Percentiles rank a stretch among this genome's conserved stretches.
phyloP scores from a whole-genome alignment of 768 basidiomycete species.

The Chlorophyllum brunneum region DNA sequence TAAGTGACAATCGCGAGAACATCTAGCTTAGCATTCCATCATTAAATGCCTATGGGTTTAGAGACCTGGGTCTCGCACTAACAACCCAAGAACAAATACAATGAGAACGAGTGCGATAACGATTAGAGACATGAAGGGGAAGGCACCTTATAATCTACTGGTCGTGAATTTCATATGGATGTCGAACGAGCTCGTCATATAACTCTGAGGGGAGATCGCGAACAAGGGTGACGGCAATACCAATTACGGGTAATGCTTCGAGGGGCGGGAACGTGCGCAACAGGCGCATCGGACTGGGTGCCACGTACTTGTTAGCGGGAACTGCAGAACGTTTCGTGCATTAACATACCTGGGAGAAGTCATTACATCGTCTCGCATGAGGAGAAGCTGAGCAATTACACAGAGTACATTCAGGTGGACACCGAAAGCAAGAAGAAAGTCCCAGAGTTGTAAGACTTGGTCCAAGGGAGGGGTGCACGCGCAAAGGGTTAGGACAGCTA shows the following conservation, averaged over 20 bases:
- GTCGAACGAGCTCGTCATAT: conserved; percentile 85
- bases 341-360: conserved; percentile 68
- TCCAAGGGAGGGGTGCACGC: conserved; percentile 96
- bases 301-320: conserved; percentile 1
- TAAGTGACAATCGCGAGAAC: not conserved
- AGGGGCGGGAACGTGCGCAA: conserved; percentile 92
- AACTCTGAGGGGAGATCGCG: conserved; percentile 84
- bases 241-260: conserved; percentile 82
- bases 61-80: not conserved
- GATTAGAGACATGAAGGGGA: conserved; percentile 6
- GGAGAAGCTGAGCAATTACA: conserved; percentile 90
- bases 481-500: conserved; percentile 91
- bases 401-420: conserved; percentile 96
- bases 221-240: conserved; percentile 91
- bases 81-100: not conserved
- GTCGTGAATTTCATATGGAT: conserved; percentile 64
- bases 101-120: not conserved
- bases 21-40: too few species aligned
- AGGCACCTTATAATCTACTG: conserved; percentile 17
- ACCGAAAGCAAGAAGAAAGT: conserved; percentile 95
- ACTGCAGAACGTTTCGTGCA: not conserved
- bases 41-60: too few species aligned
- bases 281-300: conserved; percentile 83
- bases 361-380: conserved; percentile 92
- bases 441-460: conserved; percentile 94